Evolutionary conservation across 257 asterid species (phyloP).

Genomic region (Forsythia suspensa): DNA sequence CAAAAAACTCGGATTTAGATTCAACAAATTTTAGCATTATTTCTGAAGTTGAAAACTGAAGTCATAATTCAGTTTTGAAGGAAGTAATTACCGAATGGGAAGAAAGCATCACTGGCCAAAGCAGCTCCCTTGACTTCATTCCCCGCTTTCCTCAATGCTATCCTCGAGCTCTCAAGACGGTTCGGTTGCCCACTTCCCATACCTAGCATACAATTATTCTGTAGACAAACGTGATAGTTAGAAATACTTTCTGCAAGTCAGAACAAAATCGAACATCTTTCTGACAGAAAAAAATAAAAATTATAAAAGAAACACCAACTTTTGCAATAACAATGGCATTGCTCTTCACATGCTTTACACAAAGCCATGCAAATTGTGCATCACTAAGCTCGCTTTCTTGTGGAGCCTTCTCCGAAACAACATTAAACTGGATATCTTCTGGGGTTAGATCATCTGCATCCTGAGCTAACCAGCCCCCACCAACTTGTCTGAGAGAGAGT

Average conservation of each 20-base stretch:
- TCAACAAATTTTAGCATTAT: not conserved
- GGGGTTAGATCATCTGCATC: slow-evolving; percentile 94
- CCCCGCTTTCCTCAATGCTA: slow-evolving; percentile 88
- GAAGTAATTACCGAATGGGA: slow-evolving; percentile 73
- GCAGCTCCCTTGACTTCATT: slow-evolving; percentile 92
- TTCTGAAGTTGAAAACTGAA: not conserved
- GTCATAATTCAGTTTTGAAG: not conserved
- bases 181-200: slow-evolving; percentile 99
- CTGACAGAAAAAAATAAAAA: not conserved
- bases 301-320: slow-evolving; percentile 37
- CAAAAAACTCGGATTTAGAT: not conserved
- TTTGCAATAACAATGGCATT: slow-evolving; percentile 90
- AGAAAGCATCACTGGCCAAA: slow-evolving; percentile 97
- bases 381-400: slow-evolving; percentile 70
- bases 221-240: slow-evolving; percentile 9
- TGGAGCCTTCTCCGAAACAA: slow-evolving; percentile 63
- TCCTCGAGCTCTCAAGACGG: slow-evolving; percentile 89
- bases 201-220: slow-evolving; percentile 87
- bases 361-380: slow-evolving; percentile 88
- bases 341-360: slow-evolving; percentile 98
- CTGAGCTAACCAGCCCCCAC: slow-evolving; percentile 98
- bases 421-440: slow-evolving; percentile 68
- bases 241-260: not conserved
- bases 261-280: slow-evolving; percentile 4
- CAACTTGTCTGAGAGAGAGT: slow-evolving; percentile 88